Conservation (phyloP, 1,284 basidiomycete genomes). For the Sporisorium sorghi region DNA sequence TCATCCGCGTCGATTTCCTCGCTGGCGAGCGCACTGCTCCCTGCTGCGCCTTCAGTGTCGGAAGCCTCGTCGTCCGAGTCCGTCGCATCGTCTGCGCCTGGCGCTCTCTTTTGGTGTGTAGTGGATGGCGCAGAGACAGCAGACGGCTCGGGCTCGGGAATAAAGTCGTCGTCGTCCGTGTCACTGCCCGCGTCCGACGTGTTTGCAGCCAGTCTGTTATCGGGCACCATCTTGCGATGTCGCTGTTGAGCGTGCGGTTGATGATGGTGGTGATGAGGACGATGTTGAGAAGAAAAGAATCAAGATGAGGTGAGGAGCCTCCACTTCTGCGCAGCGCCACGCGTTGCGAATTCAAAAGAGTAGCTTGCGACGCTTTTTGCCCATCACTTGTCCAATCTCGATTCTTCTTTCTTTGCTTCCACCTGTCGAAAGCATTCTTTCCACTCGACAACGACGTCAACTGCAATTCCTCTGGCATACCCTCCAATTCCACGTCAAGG, state of each 20-base stretch:
- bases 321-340: too few relatives aligned
- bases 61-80: constrained; percentile 20
- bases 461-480: not conserved
- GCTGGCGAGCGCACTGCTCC: not conserved
- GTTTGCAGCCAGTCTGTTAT: not conserved
- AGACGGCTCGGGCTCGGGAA: constrained; percentile 19
- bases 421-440: not conserved
- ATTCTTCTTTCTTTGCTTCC: not conserved
- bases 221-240: not conserved
- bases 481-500: not conserved
- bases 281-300: not conserved
- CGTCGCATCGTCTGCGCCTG: not conserved
- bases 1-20: constrained; percentile 43
- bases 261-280: not conserved
- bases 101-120: not conserved
- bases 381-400: not conserved
- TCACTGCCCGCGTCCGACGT: constrained; percentile 20
- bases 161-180: constrained; percentile 46
- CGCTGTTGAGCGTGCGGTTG: not conserved
- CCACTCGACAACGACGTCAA: not conserved
- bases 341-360: not conserved
- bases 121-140: not conserved
- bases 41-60: constrained; percentile 2
- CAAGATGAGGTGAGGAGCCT: too few relatives aligned
- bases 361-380: constrained; percentile 12